These are phyloP conservation scores for Candida insectalens DNA, from an alignment of 805 yeast species.

Conservation along the genomic window DNA sequence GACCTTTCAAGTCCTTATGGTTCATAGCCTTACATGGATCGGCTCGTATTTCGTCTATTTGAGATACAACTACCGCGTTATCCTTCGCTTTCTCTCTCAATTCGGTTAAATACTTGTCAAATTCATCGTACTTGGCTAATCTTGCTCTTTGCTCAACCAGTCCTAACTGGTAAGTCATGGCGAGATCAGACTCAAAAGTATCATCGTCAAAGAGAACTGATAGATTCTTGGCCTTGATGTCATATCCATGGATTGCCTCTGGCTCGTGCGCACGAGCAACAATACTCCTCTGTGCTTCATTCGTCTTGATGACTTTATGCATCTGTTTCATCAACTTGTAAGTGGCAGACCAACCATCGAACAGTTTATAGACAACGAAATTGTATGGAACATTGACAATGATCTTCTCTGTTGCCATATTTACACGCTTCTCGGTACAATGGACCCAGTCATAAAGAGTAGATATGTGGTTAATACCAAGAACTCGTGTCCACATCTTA, in stretches of 20 bases:
- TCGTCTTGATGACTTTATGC: conserved; percentile 35
- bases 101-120: conserved; percentile 5
- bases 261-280: neutral
- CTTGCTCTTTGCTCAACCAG: conserved; percentile 45
- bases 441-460: conserved; percentile 6
- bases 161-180: conserved; percentile 49
- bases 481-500: conserved; percentile 4
- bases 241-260: neutral
- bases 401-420: conserved; percentile 16
- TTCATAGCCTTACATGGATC: conserved; percentile 2
- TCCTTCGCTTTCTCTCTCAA: neutral
- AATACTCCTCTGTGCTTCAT: conserved; percentile 11
- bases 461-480: conserved; percentile 6
- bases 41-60: neutral
- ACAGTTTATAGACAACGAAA: conserved; percentile 65
- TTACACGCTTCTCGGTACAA: neutral
- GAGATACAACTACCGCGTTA: conserved; percentile 1
- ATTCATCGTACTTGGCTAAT: conserved; percentile 25
- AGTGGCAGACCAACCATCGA: conserved; percentile 66
- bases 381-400: conserved; percentile 57
- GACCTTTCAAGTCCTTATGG: neutral
- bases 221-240: conserved; percentile 30
- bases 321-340: conserved; percentile 60
- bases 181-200: conserved; percentile 54
- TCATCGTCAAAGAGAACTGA: conserved; percentile 50